Conservation (phyloP, 2,329 filamentous ascomycete genomes). For the Sporothrix pseudoabietina region DNA sequence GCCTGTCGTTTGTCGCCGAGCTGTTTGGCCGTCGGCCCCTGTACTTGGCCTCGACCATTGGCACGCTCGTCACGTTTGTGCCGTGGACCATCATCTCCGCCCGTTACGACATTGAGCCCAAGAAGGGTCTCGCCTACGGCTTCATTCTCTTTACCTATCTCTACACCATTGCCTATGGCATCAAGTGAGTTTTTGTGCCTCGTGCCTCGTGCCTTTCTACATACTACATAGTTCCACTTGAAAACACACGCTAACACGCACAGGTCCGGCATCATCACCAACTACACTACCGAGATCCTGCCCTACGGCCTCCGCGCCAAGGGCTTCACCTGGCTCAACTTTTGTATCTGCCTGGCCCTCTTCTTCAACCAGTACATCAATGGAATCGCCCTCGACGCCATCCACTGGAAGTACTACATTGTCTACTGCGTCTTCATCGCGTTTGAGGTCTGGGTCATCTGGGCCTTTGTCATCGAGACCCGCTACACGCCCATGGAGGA, state of each 20-base stretch:
- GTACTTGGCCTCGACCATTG: neutral
- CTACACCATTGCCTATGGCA: conserved; percentile 18
- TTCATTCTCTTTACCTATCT: conserved; percentile 16
- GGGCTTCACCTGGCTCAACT: conserved; percentile 12
- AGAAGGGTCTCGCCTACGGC: neutral
- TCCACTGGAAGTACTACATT: conserved; percentile 15
- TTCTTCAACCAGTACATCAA: conserved; percentile 19
- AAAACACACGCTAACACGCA: neutral
- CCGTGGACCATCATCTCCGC: conserved; percentile 10
- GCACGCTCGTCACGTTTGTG: conserved; percentile 5
- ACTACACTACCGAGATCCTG: conserved; percentile 18
- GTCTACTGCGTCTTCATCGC: conserved; percentile 11
- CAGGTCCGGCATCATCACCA: conserved; percentile 5
- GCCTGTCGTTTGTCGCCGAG: conserved; percentile 8
- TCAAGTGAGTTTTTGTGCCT: neutral
- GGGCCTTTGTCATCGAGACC: conserved; percentile 20
- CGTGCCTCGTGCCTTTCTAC: no score
- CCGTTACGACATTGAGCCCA: neutral
- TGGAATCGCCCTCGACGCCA: conserved; percentile 13
- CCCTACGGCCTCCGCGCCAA: conserved; percentile 16
- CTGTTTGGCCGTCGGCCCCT: neutral
- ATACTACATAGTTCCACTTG: no score
- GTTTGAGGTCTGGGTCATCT: conserved; percentile 20
- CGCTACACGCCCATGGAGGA: conserved; percentile 21
- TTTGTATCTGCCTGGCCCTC: neutral